phyloP scores from a whole-genome alignment of 2,329 filamentous ascomycete genomes.

The Thelonectria rubi region DNA sequence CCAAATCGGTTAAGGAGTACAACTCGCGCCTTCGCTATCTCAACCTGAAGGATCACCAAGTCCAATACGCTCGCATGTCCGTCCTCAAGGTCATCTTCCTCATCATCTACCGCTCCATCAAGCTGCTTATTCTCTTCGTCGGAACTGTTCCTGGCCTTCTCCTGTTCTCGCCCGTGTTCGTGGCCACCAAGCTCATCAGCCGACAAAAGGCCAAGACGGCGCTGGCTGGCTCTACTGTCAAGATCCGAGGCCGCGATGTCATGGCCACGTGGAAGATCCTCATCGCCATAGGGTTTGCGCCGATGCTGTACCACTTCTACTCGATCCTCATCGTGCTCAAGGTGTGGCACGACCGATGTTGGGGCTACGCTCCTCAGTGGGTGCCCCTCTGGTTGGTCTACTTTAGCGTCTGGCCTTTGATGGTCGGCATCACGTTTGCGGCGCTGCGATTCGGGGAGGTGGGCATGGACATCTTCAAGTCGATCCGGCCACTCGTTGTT shows the following conservation, averaged over 20 bases:
- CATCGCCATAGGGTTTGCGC: constrained; percentile 85
- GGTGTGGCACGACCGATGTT: constrained; percentile 82
- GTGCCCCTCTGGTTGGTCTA: constrained; percentile 83
- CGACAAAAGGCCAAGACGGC: constrained; percentile 84
- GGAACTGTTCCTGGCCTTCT: constrained; percentile 87
- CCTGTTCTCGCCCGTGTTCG: constrained; percentile 89
- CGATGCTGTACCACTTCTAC: constrained; percentile 84
- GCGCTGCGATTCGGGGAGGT: constrained; percentile 95
- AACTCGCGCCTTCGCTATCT: constrained; percentile 87
- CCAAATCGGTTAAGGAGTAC: constrained; percentile 81
- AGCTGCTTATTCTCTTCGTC: constrained; percentile 78
- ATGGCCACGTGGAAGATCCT: constrained; percentile 95
- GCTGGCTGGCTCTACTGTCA: constrained; percentile 85
- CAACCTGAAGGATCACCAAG: constrained; percentile 91
- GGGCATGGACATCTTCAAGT: constrained; percentile 99
- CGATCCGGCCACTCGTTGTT: constrained; percentile 84
- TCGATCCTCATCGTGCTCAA: constrained; percentile 77
- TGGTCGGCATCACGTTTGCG: constrained; percentile 89
- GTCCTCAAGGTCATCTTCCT: constrained; percentile 78
- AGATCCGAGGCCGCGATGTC: constrained; percentile 87
- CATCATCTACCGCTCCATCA: constrained; percentile 81
- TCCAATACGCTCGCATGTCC: constrained; percentile 88
- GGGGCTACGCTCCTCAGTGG: constrained; percentile 82
- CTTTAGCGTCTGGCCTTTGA: constrained; percentile 78
- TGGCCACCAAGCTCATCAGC: constrained; percentile 84